Evolutionary conservation across 2,329 filamentous ascomycete genomes (phyloP).

Genomic region (Calonectria pseudoreteaudii): DNA sequence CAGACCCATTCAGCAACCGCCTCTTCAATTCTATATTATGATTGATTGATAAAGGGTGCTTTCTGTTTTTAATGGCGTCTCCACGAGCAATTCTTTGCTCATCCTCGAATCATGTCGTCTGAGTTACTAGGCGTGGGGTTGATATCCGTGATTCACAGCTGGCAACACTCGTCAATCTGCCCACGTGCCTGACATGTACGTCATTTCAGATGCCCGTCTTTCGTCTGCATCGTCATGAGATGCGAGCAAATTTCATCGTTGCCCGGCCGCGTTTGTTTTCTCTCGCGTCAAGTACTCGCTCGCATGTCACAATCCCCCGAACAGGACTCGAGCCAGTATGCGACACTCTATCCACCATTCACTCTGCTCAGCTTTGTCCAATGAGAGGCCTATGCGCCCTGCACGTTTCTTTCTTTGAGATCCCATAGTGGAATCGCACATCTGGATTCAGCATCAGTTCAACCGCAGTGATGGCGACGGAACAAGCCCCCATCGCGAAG

Average conservation of each 20-base stretch:
- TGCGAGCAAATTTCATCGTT: conserved; percentile 1
- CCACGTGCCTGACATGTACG: not conserved
- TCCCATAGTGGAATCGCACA: not conserved
- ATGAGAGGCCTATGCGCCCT: not conserved
- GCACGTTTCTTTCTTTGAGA: not conserved
- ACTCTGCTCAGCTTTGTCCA: not conserved
- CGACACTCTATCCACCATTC: not conserved
- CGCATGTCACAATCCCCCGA: not conserved
- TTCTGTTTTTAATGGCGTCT: not conserved
- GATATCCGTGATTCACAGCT: conserved; percentile 4
- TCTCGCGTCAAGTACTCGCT: not conserved
- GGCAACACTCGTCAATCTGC: not conserved
- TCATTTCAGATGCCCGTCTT: not conserved
- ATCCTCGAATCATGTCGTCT: not conserved
- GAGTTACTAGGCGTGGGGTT: not conserved
- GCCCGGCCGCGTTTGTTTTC: not conserved
- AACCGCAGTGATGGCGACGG: not conserved
- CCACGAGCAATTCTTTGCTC: no score
- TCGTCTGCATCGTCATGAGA: not conserved
- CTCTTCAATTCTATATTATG: not conserved
- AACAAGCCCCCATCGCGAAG: not conserved
- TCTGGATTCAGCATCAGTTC: not conserved
- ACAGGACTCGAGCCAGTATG: not conserved
- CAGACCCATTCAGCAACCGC: not conserved
- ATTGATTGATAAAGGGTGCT: fast-evolving